These are phyloP conservation scores for Trichoderma oligosporum DNA, from an alignment of 2,329 filamentous ascomycete genomes.

Conservation along the genomic window DNA sequence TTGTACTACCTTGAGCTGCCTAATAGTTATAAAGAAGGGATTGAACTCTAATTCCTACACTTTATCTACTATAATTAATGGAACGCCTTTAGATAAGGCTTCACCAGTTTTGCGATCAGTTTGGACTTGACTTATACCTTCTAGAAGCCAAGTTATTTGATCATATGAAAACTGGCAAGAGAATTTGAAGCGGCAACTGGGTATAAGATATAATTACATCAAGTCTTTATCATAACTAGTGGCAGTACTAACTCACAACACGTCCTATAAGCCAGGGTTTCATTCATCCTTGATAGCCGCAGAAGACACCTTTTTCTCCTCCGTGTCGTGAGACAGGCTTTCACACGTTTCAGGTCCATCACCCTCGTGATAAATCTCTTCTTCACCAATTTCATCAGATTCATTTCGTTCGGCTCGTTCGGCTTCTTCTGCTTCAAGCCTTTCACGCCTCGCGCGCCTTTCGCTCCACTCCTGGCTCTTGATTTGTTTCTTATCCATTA, in stretches of 20 bases:
- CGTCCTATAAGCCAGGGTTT: background rate
- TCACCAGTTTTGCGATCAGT: too few species aligned
- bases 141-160: too few species aligned
- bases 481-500: slow-evolving; percentile 31
- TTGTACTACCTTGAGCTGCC: too few species aligned
- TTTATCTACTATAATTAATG: too few species aligned
- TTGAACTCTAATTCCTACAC: too few species aligned
- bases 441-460: slow-evolving; percentile 22
- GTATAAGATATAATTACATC: too few species aligned
- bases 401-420: background rate
- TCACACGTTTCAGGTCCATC: background rate
- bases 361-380: background rate
- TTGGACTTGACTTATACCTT: too few species aligned
- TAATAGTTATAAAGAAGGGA: too few species aligned
- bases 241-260: background rate
- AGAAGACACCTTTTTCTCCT: background rate
- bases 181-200: too few species aligned
- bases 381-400: background rate
- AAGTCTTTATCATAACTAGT: background rate
- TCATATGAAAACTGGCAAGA: too few species aligned
- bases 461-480: slow-evolving; percentile 28
- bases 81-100: too few species aligned
- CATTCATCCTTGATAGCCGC: background rate
- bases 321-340: background rate
- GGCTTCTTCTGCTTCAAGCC: slow-evolving; percentile 22